phyloP scores from a whole-genome alignment of 768 basidiomycete species.

The Mycena rebaudengoi region DNA sequence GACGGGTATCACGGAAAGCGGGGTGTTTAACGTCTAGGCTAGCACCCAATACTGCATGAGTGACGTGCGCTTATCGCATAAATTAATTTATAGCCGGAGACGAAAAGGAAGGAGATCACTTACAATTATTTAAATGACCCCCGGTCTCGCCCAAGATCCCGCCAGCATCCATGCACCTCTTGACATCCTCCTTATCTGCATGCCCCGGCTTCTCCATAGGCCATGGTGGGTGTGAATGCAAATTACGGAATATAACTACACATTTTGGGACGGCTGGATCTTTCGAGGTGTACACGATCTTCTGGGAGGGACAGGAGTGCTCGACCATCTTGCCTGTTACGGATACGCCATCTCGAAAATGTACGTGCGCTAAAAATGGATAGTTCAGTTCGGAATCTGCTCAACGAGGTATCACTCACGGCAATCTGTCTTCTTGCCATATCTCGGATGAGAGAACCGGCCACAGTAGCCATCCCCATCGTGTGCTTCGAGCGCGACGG shows the following conservation, averaged over 20 bases:
- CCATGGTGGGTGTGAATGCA: slow-evolving; percentile 4
- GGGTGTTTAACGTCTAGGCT: background rate
- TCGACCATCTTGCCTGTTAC: background rate
- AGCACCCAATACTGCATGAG: background rate
- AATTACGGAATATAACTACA: background rate
- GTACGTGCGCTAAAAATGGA: background rate
- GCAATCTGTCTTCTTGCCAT: background rate
- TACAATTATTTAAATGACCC: background rate
- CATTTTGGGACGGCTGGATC: background rate
- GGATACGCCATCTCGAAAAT: background rate
- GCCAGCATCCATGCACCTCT: background rate
- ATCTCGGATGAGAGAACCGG: background rate
- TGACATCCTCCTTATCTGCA: background rate
- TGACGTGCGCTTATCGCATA: background rate
- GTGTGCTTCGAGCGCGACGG: background rate
- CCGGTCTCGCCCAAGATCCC: background rate
- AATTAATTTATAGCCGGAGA: no score
- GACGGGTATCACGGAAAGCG: background rate
- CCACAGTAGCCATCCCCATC: background rate
- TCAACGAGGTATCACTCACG: background rate
- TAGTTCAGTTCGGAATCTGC: background rate
- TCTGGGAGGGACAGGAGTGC: background rate
- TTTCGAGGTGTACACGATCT: background rate
- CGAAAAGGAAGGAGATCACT: no score
- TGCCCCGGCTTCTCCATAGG: background rate